Evolutionary conservation across 2,329 filamentous ascomycete species (phyloP).

Genomic region (Xylaria sp.): DNA sequence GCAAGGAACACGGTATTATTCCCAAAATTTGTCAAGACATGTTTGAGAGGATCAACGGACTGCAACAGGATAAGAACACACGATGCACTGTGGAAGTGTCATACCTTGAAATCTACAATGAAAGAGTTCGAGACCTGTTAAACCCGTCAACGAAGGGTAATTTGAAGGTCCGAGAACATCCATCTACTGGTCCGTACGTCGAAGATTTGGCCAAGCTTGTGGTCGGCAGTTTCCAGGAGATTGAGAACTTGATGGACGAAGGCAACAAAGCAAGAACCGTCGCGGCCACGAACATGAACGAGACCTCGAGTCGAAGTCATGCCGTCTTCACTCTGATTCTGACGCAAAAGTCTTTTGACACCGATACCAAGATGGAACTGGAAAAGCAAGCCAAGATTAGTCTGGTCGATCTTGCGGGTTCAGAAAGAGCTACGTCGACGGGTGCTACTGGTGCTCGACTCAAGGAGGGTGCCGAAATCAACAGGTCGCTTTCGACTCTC

Average conservation of each 20-base stretch:
- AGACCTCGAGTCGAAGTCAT: slow-evolving; percentile 97
- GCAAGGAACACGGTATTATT: slow-evolving; percentile 92
- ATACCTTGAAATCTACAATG: slow-evolving; percentile 99
- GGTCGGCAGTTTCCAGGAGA: slow-evolving; percentile 91
- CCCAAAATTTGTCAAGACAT: slow-evolving; percentile 97
- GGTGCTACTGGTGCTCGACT: slow-evolving; percentile 93
- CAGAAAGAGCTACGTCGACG: slow-evolving; percentile 94
- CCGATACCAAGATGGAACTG: slow-evolving; percentile 93
- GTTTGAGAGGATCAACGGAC: slow-evolving; percentile 81
- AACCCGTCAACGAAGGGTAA: slow-evolving; percentile 97
- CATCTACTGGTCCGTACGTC: slow-evolving; percentile 95
- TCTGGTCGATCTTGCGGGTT: slow-evolving; percentile 96
- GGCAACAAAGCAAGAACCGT: slow-evolving; percentile 98
- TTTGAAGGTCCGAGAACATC: slow-evolving; percentile 95
- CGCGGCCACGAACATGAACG: slow-evolving; percentile 99
- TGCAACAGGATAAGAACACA: slow-evolving; percentile 75
- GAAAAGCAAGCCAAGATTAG: slow-evolving; percentile 99
- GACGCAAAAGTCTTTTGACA: slow-evolving; percentile 89
- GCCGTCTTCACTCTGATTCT: slow-evolving; percentile 97
- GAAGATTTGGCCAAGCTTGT: slow-evolving; percentile 96
- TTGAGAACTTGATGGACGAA: slow-evolving; percentile 98
- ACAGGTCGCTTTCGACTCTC: slow-evolving; percentile 92
- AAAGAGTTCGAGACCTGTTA: slow-evolving; percentile 91
- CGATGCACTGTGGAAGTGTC: slow-evolving; percentile 96
- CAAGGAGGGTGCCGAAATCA: slow-evolving; percentile 98